Percentiles rank a stretch among this genome's conserved stretches.
phyloP scores from a whole-genome alignment of 805 yeast genomes.

The Suhomyces kilbournensis region DNA sequence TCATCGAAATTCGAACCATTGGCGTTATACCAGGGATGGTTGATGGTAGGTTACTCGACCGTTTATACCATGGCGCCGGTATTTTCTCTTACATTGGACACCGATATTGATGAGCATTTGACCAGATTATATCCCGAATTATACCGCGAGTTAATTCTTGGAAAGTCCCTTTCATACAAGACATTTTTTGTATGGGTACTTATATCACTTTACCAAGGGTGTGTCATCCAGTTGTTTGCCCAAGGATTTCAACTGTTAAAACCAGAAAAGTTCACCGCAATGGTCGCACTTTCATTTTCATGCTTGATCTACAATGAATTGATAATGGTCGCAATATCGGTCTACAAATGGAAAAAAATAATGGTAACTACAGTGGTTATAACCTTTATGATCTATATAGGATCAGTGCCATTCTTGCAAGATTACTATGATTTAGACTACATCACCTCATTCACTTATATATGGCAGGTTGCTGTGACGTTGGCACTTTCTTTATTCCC shows the following conservation, averaged over 20 bases:
- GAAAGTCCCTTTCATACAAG: conserved; percentile 77
- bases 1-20: conserved; percentile 88
- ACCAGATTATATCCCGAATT: conserved; percentile 92
- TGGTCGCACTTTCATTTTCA: conserved; percentile 88
- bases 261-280: conserved; percentile 50
- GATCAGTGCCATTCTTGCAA: conserved; percentile 75
- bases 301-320: conserved; percentile 81
- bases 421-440: conserved; percentile 83
- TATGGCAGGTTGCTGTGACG: conserved; percentile 67
- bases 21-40: conserved; percentile 92
- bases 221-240: conserved; percentile 75
- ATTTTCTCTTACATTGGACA: conserved; percentile 85
- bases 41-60: conserved; percentile 98
- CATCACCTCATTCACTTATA: conserved; percentile 54
- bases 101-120: conserved; percentile 84
- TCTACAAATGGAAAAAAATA: conserved; percentile 82
- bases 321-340: conserved; percentile 88
- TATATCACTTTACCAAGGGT: conserved; percentile 88
- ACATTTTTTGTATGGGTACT: conserved; percentile 91
- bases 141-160: conserved; percentile 86
- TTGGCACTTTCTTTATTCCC: conserved; percentile 75
- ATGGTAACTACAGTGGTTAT: conserved; percentile 73
- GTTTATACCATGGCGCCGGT: conserved; percentile 98
- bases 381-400: conserved; percentile 65
- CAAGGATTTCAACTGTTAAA: conserved; percentile 71